phyloP scores from a whole-genome alignment of 306 rosid species.

The Sesbania bispinosa region DNA sequence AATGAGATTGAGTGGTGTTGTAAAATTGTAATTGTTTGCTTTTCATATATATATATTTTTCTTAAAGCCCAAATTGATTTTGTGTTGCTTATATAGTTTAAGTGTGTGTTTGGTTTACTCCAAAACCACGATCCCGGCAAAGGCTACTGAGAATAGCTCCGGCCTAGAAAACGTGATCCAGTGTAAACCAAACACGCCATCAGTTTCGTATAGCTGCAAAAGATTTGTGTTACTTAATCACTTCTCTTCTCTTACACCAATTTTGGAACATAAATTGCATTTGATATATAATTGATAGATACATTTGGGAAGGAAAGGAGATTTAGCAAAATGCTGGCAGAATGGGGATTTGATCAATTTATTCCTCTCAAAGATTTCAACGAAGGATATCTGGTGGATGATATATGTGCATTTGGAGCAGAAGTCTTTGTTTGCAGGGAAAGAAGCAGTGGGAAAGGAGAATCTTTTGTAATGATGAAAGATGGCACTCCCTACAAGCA shows the following conservation, averaged over 20 bases:
- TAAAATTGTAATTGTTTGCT: background rate
- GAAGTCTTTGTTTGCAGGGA: conserved; percentile 59
- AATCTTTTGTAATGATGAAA: conserved; percentile 45
- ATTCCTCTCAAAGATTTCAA: conserved; percentile 38
- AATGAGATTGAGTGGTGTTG: too few species aligned
- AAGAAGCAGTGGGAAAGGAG: conserved; percentile 42
- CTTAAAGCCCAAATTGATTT: too few species aligned
- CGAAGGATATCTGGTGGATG: too few species aligned
- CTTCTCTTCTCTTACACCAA: background rate
- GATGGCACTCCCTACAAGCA: conserved; percentile 36
- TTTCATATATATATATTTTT: too few species aligned
- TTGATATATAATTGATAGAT: too few species aligned
- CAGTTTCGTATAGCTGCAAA: too few species aligned
- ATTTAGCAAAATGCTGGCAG: conserved; percentile 43
- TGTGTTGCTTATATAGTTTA: too few species aligned
- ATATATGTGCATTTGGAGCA: conserved; percentile 56
- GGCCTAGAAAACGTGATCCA: too few species aligned
- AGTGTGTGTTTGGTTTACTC: too few species aligned
- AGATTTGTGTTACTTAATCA: background rate
- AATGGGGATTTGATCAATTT: conserved; percentile 52
- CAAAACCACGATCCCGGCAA: too few species aligned
- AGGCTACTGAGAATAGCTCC: too few species aligned
- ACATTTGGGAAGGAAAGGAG: conserved; percentile 37
- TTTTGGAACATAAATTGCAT: conserved; percentile 17
- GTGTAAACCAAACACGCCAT: too few species aligned